Percentiles rank a stretch among this genome's conserved stretches.
These are phyloP conservation scores for Tolypocladium inflatum DNA, from an alignment of 2,329 filamentous ascomycete species.

Conservation along the genomic window DNA sequence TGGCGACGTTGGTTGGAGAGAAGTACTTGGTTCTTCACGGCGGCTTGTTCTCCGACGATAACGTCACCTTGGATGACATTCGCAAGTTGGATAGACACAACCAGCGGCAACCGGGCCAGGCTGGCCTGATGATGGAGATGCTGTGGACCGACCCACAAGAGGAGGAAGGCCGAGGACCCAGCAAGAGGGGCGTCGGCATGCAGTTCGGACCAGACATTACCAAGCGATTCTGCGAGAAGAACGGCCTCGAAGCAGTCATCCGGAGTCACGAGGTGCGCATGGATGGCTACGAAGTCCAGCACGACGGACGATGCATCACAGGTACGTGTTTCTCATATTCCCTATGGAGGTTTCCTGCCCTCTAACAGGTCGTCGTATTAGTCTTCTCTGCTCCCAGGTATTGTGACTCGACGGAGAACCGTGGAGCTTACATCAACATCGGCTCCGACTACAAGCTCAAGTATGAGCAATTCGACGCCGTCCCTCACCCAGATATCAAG, in stretches of 20 bases:
- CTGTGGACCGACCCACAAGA: conserved; percentile 96
- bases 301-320: conserved; percentile 91
- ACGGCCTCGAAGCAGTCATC: conserved; percentile 89
- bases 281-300: conserved; percentile 98
- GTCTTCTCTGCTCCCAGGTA: conserved; percentile 98
- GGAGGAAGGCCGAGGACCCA: conserved; percentile 76
- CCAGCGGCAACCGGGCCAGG: conserved; percentile 86
- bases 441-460: conserved; percentile 83
- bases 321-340: conserved; percentile 37
- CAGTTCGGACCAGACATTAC: conserved; percentile 97
- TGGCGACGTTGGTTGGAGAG: conserved; percentile 83
- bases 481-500: conserved; percentile 89
- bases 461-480: conserved; percentile 90
- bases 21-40: conserved; percentile 92
- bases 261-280: conserved; percentile 96
- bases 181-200: conserved; percentile 92
- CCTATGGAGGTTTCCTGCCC: background rate
- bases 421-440: conserved; percentile 97
- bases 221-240: conserved; percentile 92
- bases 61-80: conserved; percentile 84
- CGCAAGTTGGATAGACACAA: conserved; percentile 83
- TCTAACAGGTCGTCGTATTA: conserved; percentile 15
- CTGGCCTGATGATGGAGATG: conserved; percentile 99
- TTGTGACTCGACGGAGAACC: conserved; percentile 96
- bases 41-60: conserved; percentile 93